Base-by-base conservation (phyloP, 2,329 filamentous ascomycete species). In the Aspergillus intermedius region DNA sequence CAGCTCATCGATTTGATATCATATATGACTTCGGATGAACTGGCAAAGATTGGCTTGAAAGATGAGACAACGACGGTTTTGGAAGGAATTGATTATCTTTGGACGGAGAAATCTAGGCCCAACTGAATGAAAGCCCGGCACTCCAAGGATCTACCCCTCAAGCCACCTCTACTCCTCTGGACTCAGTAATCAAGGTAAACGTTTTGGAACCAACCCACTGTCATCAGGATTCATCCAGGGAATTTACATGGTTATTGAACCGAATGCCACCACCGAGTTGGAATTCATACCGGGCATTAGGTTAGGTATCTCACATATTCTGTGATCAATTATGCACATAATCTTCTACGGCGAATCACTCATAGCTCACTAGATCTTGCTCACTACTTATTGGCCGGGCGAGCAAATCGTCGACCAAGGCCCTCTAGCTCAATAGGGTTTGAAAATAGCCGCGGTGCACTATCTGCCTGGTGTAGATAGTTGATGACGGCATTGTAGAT, bases 221-320 rank as follows among this genome's bases (percentile, higher is more conserved):
- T 39, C 15, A 39, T 34, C 32, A 19, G 35, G 15, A 39, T 39
- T 15, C n/a, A 39, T 39, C 35, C 15, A 39, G 49, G 81, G 83
- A 1, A 81, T 47, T 54, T 78, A 75, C 21, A 85, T 55, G 0
- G 60, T 15, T 39, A 39, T 34, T 34, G 32, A 34, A 34, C 32
- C 32, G 32, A 4, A n/a, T 15, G 2, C 10, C 32, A 15, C 32
- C 32, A 34, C 30, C 10, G 32, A 15, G 12, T 34, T 34, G 32
- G 12, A 34, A 34, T 34, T 34, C 32, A 34, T 34, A 4, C 32
- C 32, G 32, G 32, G 32, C 12, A 34, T 34, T 34, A 12, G 12
- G 32, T 34, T n/a, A n/a, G n/a, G n/a, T n/a, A 34, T 34, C 28
- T 32, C 13, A 34, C 32, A 34, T 34, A 13, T 15, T 34, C 12